Evolutionary conservation across 768 basidiomycete species (phyloP).

Genomic region (Mycena galericulata): DNA sequence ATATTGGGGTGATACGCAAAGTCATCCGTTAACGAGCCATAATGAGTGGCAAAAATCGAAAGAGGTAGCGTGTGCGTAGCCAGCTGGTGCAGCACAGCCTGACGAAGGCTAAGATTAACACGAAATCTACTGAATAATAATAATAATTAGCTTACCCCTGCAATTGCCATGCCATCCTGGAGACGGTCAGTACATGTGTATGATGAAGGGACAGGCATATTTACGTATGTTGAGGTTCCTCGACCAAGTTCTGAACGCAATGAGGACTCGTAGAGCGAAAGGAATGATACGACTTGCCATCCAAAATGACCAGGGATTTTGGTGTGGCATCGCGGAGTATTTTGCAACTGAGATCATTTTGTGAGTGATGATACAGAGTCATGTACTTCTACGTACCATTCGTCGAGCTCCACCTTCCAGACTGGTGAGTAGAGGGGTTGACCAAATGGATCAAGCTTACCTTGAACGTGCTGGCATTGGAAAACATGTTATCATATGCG

Average conservation of each 20-base stretch:
- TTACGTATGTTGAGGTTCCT: slow-evolving; percentile 93
- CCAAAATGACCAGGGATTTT: slow-evolving; percentile 92
- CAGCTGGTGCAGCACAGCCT: slow-evolving; percentile 94
- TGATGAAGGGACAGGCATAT: slow-evolving; percentile 31
- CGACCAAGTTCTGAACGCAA: slow-evolving; percentile 81
- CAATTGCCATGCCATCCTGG: slow-evolving; percentile 96
- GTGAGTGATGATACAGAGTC: slow-evolving; percentile 4
- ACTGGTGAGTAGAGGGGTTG: no score
- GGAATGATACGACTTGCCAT: slow-evolving; percentile 68
- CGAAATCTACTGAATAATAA: not conserved
- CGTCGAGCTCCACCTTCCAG: slow-evolving; percentile 83
- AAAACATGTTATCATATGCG: slow-evolving; percentile 98
- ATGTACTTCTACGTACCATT: slow-evolving; percentile 70
- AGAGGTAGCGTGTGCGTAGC: slow-evolving; percentile 93
- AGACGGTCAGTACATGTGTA: slow-evolving; percentile 7
- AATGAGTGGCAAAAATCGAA: slow-evolving; percentile 98
- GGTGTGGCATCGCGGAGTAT: slow-evolving; percentile 95
- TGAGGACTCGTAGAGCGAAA: slow-evolving; percentile 23
- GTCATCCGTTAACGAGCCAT: slow-evolving; percentile 95
- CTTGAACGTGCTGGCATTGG: slow-evolving; percentile 95
- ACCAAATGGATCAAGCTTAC: no score
- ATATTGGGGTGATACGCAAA: slow-evolving; percentile 94
- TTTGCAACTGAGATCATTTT: slow-evolving; percentile 72
- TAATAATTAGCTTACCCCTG: slow-evolving; percentile 73
- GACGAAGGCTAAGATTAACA: slow-evolving; percentile 17